Evolutionary conservation across 164 flowering plant genomes (phyloP), one percentile per base, ranked within the genome.

Genomic region (Vitis rotundifolia): DNA sequence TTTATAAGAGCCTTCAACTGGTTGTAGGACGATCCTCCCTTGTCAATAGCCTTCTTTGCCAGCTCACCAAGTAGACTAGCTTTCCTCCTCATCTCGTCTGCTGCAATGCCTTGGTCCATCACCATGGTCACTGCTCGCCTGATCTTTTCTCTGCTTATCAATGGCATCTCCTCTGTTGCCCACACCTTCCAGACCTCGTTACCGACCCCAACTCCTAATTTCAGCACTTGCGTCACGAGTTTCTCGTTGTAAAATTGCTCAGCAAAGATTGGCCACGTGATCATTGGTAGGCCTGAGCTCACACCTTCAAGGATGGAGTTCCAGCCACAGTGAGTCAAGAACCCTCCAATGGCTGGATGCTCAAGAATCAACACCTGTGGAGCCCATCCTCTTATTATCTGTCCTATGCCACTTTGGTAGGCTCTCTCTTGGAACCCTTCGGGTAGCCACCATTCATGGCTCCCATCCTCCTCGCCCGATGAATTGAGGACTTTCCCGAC

Each of bases 221-320:
- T 55, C 37, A 63, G 52, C 53, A 64, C 73, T 11, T 65, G 69
- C 6, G 67, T 70, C 61, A 69, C 19, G 8, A 74, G 69, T 64
- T 69, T 74, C 54, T 75, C 73, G 48, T 75, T 75, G 67, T 59
- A 64, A 49, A 75, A 65, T 29, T 75, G 77, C 62, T 70, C 73
- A 3, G 70, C 77, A 16, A 54, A 59, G 4, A 64, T 31, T 1
- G 77, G 77, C 73, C 70, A 73, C 3, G 77, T 70, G 37, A 69
- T 49, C 67, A 70, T 51, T 1, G 73, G 70, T 16, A 70, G 16
- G 1, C 73, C 70, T 0, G 67, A 56, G 13, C 56, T 54, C 2
- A 75, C 22, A 7, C 73, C 67, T 55, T 70, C 73, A 1, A 75
- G 54, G 5, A 69, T 14, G 3, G 73, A 69, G 73, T 75, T 75